Evolutionary conservation across 768 basidiomycete genomes (phyloP).

Genomic region (Cyclocybe aegerita): DNA sequence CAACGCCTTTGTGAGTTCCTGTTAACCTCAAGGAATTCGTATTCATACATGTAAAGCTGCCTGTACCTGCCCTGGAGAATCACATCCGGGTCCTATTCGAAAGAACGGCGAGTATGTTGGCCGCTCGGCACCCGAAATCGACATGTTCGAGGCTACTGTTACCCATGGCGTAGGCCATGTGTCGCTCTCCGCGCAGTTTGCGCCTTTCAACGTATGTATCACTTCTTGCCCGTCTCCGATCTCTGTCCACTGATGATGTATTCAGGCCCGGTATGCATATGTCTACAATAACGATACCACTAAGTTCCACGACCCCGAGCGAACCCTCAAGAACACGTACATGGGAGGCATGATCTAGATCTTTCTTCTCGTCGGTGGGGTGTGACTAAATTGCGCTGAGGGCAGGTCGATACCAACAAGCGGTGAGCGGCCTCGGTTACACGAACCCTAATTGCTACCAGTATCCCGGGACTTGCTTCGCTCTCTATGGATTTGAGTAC

Average conservation of each 20-base stretch:
- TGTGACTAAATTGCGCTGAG: too few species aligned
- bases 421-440: slow-evolving; percentile 60
- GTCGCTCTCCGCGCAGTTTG: slow-evolving; percentile 50
- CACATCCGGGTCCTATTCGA: slow-evolving; percentile 37
- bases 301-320: slow-evolving; percentile 43
- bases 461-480: slow-evolving; percentile 26
- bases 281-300: slow-evolving; percentile 43
- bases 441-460: slow-evolving; percentile 70
- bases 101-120: slow-evolving; percentile 56
- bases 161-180: slow-evolving; percentile 28
- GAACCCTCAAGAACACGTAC: slow-evolving; percentile 53
- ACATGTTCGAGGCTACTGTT: slow-evolving; percentile 57
- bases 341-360: slow-evolving; percentile 53
- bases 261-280: slow-evolving; percentile 55
- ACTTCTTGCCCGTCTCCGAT: slow-evolving; percentile 14
- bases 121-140: slow-evolving; percentile 64
- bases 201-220: slow-evolving; percentile 56
- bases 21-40: neutral
- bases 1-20: slow-evolving; percentile 33
- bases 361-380: slow-evolving; percentile 20
- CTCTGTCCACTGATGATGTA: slow-evolving; percentile 29
- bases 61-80: slow-evolving; percentile 40
- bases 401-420: slow-evolving; percentile 61
- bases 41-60: slow-evolving; percentile 20
- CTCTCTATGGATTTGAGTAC: slow-evolving; percentile 49